Evolutionary conservation across 495 filamentous ascomycete species (phyloP).

Genomic region (Hypoxylon crocopeplum): DNA sequence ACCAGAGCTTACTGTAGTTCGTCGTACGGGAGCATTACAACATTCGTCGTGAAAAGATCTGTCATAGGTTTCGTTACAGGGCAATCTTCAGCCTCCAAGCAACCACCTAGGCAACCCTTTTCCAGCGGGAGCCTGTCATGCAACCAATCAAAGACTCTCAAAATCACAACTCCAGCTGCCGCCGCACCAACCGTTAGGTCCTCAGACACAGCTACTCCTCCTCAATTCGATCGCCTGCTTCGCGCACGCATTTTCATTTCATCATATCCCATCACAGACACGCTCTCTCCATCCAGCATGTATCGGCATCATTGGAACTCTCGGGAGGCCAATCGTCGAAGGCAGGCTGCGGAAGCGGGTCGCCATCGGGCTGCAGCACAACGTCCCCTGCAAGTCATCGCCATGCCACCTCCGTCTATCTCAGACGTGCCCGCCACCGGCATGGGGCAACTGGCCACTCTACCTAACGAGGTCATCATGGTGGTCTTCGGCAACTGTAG

Average conservation of each 20-base stretch:
- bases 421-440: slow-evolving; percentile 3
- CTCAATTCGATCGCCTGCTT: no score
- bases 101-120: not conserved
- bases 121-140: not conserved
- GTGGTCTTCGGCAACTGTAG: slow-evolving; percentile 18
- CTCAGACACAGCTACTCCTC: no score
- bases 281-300: not conserved
- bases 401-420: not conserved
- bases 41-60: no score
- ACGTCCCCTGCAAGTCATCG: slow-evolving; percentile 13
- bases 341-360: slow-evolving; percentile 7
- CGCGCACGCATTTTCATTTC: no score
- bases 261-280: no score
- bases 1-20: no score
- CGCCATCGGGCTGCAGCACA: slow-evolving; percentile 18
- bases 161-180: not conserved
- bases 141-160: not conserved
- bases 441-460: slow-evolving; percentile 9
- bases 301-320: not conserved
- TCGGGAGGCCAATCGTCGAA: slow-evolving; percentile 9
- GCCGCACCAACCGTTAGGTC: no score
- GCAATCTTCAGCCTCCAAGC: not conserved
- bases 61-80: no score
- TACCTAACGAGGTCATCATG: slow-evolving; percentile 32
- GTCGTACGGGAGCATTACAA: no score